Evolutionary conservation across 2,329 filamentous ascomycete species (phyloP).

Genomic region (Coleophoma eucalyptorum): DNA sequence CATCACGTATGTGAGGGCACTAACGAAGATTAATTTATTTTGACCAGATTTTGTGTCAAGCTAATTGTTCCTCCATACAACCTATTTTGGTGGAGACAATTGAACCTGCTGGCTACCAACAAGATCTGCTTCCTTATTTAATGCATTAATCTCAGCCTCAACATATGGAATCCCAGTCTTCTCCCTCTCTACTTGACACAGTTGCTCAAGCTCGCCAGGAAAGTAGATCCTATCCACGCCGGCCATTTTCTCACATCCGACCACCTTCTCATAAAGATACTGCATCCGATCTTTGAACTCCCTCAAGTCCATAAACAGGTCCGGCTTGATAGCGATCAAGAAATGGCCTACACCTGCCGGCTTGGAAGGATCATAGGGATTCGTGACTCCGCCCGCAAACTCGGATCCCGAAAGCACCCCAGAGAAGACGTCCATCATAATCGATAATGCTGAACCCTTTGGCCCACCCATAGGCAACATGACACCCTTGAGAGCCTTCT

Average conservation of each 20-base stretch:
- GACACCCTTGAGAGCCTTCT: constrained; percentile 66
- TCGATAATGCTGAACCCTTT: constrained; percentile 71
- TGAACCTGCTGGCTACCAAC: constrained; percentile 29
- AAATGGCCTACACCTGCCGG: constrained; percentile 74
- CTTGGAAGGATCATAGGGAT: constrained; percentile 69
- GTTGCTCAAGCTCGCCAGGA: constrained; percentile 58
- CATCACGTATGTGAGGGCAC: too few species aligned
- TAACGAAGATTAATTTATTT: too few species aligned
- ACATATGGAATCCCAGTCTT: constrained; percentile 56
- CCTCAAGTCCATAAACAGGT: constrained; percentile 67
- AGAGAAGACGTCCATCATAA: constrained; percentile 91
- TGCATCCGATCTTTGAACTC: constrained; percentile 64
- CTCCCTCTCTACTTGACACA: constrained; percentile 45
- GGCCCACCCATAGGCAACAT: constrained; percentile 87
- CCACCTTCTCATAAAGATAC: constrained; percentile 49
- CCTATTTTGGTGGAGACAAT: too few species aligned
- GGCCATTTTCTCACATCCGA: constrained; percentile 48
- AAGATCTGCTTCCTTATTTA: constrained; percentile 49
- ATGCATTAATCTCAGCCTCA: constrained; percentile 48
- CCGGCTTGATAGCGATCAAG: constrained; percentile 67
- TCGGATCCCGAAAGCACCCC: constrained; percentile 74
- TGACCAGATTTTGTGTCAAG: too few species aligned
- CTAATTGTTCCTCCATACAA: too few species aligned
- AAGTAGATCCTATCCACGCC: constrained; percentile 58
- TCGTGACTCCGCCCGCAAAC: constrained; percentile 73